Conservation (phyloP, 306 rosid genomes). For the Aeschynomene evenia region DNA sequence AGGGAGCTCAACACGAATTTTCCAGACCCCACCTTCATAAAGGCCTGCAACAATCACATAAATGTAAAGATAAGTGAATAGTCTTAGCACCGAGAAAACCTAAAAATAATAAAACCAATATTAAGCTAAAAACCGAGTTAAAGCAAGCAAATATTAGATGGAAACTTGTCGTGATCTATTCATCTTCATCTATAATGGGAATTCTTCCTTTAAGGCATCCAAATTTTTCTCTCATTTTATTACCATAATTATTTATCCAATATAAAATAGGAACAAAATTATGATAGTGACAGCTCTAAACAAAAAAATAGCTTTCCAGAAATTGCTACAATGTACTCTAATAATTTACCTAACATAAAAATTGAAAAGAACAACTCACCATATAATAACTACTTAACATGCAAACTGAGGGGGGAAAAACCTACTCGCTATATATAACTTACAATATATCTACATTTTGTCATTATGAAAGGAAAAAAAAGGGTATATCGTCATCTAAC, state of each 20-base stretch:
- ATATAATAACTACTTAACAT: neutral
- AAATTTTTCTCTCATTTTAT: neutral
- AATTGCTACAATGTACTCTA: neutral
- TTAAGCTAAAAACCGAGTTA: neutral
- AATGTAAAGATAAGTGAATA: conserved; percentile 17
- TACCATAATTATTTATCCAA: neutral
- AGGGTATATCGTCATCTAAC: neutral
- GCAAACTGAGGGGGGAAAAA: neutral
- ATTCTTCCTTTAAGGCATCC: neutral
- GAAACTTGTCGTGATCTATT: neutral
- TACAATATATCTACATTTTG: neutral
- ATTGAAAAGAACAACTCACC: neutral
- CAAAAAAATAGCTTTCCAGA: neutral
- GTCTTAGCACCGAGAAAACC: neutral
- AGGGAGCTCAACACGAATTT: conserved; percentile 93
- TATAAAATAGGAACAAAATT: neutral
- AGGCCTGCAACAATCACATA: conserved; percentile 65
- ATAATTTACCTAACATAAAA: neutral
- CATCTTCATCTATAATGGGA: neutral
- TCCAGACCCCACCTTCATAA: conserved; percentile 96
- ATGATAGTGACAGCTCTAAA: neutral
- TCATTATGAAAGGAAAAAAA: neutral
- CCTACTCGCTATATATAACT: neutral
- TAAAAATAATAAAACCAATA: conserved; percentile 10
- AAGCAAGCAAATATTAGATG: conserved; percentile 14